Evolutionary conservation across 345 rosid species (phyloP), one percentile per base, ranked within the genome.

Genomic region (Eucalyptus pauciflora): DNA sequence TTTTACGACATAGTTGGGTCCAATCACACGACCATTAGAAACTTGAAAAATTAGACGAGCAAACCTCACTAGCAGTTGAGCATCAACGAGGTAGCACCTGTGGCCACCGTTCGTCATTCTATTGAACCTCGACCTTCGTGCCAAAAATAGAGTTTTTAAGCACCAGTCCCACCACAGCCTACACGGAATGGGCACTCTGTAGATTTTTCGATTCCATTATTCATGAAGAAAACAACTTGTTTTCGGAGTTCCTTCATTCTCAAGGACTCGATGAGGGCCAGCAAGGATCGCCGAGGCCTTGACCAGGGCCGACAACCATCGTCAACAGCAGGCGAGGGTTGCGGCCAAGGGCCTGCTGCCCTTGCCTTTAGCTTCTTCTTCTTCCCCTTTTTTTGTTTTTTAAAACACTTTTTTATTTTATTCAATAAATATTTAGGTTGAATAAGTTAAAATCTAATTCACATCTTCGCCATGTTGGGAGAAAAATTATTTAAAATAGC

Each of bases 381-480:
- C 2, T 1, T 2, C 1, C 0, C 3, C 3, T 0, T 6, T 15
- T 16, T 16, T 51, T 6, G 0, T 6, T 51, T 51, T 51, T 7
- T 17, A 2, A 17, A 51, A 7, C 56, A 51, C 56, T 17, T 51
- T 17, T 51, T 51, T 51, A 7, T 51, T 51, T 51, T 51, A 51
- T 7, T 17, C 56, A 51, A 51, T 51, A 51, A 51, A 51, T 7
- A 17, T 17, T 51, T 51, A 1, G 54, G 54, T 51, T 16, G 54
- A 51, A 51, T 51, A 51, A 51, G 1, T 51, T 51, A 17, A 17
- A 51, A 17, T 51, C 17, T 51, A 51, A 51, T 51, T 1, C 56
- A 17, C 1, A 0, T 51, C 22, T 17, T 51, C 0, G 4, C 56
- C 56, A 51, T 1, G 22, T 17, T 51, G 22, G 56, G 56, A 51